A percentile compares a stretch with the other conserved stretches of the same genome.
These are phyloP conservation scores for Pontederia paniculata DNA, from an alignment of 176 grass and related monocot species.

Conservation along the genomic window DNA sequence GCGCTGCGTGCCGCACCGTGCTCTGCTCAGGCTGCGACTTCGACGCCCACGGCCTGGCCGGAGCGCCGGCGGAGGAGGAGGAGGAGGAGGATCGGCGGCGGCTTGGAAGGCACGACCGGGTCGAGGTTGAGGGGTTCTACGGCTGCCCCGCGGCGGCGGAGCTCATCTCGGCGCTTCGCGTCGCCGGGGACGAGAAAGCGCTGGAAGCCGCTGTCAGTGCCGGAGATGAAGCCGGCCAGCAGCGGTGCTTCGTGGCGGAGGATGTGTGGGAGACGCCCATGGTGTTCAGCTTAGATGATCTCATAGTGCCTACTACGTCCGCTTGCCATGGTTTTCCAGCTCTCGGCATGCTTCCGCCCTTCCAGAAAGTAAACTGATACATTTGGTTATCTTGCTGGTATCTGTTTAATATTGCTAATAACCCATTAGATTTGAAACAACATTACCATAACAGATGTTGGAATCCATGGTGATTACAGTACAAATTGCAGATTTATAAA, in stretches of 20 bases:
- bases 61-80: background rate
- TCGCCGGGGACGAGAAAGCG: slow-evolving; percentile 18
- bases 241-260: background rate
- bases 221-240: slow-evolving; percentile 3
- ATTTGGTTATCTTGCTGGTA: background rate
- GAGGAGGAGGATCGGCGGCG: too few species aligned
- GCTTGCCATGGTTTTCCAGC: slow-evolving; percentile 66
- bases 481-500: too few species aligned
- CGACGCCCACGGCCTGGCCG: slow-evolving; percentile 12
- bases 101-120: slow-evolving; percentile 19
- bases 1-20: slow-evolving; percentile 18
- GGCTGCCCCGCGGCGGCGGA: slow-evolving; percentile 50
- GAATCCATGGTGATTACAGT: background rate
- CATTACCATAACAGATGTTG: too few species aligned
- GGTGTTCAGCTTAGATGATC: slow-evolving; percentile 44
- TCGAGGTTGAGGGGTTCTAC: slow-evolving; percentile 44
- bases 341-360: slow-evolving; percentile 24
- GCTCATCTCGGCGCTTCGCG: slow-evolving; percentile 32
- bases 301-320: slow-evolving; percentile 49
- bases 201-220: slow-evolving; percentile 14
- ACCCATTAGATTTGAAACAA: too few species aligned
- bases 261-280: slow-evolving; percentile 34
- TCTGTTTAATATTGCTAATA: background rate
- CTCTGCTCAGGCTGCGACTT: slow-evolving; percentile 72
- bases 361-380: slow-evolving; percentile 31